Percentiles rank a stretch among this genome's conserved stretches.
Conservation (phyloP, 2,329 filamentous ascomycete species). For the Fusarium sp. region DNA sequence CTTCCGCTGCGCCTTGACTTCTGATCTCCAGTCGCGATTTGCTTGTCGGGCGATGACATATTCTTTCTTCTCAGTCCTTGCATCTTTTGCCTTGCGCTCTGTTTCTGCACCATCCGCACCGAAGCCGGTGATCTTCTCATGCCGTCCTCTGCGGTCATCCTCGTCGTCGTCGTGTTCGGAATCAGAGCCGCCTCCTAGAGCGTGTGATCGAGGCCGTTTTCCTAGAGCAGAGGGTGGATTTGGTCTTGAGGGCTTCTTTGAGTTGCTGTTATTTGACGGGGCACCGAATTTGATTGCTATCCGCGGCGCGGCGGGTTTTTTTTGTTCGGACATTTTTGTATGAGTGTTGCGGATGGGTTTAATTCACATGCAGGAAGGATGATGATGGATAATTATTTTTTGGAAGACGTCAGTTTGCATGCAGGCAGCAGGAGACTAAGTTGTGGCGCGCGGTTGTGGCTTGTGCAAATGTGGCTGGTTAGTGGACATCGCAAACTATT, state of each 20-base stretch:
- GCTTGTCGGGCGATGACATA: slow-evolving; percentile 67
- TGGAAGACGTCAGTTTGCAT: slow-evolving; percentile 20
- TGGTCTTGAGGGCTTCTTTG: slow-evolving; percentile 47
- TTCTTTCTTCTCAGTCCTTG: slow-evolving; percentile 48
- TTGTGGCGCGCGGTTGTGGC: slow-evolving; percentile 17
- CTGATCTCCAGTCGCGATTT: slow-evolving; percentile 72
- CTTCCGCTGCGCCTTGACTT: slow-evolving; percentile 58
- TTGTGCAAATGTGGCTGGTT: background rate
- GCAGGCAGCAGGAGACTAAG: slow-evolving; percentile 1
- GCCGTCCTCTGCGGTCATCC: slow-evolving; percentile 47
- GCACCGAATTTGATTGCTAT: slow-evolving; percentile 63
- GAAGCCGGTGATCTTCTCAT: slow-evolving; percentile 63
- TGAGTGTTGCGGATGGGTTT: background rate
- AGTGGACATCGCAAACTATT: too few species aligned
- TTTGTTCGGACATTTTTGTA: slow-evolving; percentile 42
- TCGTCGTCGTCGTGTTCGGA: slow-evolving; percentile 54
- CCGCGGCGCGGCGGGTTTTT: slow-evolving; percentile 47
- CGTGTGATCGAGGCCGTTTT: slow-evolving; percentile 59
- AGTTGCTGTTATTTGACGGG: slow-evolving; percentile 44
- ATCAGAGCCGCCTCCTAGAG: slow-evolving; percentile 56
- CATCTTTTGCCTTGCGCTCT: slow-evolving; percentile 51
- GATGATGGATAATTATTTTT: slow-evolving; percentile 14
- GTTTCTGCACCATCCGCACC: slow-evolving; percentile 57
- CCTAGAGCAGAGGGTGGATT: slow-evolving; percentile 58
- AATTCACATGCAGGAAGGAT: slow-evolving; percentile 1